A percentile compares a stretch with the other conserved stretches of the same genome.
phyloP scores from a whole-genome alignment of 2,329 filamentous ascomycete genomes.

The Lachnellula arida region DNA sequence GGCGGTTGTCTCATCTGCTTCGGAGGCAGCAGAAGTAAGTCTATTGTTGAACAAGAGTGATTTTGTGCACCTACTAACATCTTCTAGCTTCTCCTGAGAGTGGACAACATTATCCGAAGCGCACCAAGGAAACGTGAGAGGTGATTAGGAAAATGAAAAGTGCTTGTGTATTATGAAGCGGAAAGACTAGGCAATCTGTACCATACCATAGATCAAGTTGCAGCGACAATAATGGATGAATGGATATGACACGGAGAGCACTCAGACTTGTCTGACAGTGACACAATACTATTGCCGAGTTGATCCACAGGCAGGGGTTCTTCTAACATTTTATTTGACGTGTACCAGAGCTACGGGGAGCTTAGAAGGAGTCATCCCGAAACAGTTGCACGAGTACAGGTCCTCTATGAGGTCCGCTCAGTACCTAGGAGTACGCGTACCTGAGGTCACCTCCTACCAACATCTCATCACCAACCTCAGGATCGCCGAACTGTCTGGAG shows the following conservation, averaged over 20 bases:
- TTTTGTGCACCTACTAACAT: constrained; percentile 8
- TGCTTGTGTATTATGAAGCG: constrained; percentile 30
- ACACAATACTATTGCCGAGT: not conserved
- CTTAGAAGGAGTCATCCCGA: not conserved
- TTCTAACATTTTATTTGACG: not conserved
- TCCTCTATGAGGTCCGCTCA: not conserved
- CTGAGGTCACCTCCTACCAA: too few species aligned
- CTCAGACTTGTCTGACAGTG: not conserved
- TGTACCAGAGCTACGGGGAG: not conserved
- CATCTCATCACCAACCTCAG: not conserved
- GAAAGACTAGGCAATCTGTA: constrained; percentile 27
- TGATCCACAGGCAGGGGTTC: not conserved
- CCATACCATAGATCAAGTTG: constrained; percentile 34
- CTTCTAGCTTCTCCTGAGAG: constrained; percentile 73
- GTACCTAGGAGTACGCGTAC: not conserved
- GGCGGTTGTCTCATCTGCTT: constrained; percentile 94
- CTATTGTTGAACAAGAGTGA: constrained; percentile 4
- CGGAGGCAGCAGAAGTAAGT: constrained; percentile 90
- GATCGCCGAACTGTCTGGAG: not conserved
- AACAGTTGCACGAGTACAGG: not conserved
- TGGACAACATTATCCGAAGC: constrained; percentile 96
- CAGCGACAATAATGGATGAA: constrained; percentile 27
- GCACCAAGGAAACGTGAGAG: constrained; percentile 80
- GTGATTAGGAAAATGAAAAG: constrained; percentile 43
- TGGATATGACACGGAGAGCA: not conserved